Conservation (phyloP, 352 stramenopile genomes). For the Phytophthora sansomeana region DNA sequence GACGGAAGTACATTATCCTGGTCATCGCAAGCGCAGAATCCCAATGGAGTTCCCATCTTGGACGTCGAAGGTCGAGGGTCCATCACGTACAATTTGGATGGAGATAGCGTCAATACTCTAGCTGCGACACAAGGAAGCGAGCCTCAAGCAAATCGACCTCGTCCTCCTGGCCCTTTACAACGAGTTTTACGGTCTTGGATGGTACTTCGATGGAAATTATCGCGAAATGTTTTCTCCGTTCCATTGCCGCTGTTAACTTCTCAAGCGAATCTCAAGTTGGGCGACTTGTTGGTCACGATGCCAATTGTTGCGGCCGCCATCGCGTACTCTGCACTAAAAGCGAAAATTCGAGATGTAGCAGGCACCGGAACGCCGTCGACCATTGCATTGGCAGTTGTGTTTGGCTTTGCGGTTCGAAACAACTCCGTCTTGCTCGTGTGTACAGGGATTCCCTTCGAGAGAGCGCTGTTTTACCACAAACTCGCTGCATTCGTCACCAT, state of each 20-base stretch:
- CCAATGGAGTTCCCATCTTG: conserved; percentile 37
- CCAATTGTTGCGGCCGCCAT: conserved; percentile 20
- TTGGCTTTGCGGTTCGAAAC: conserved; percentile 61
- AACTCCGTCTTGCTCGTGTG: conserved; percentile 53
- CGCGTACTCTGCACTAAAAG: conserved; percentile 18
- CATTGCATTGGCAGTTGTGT: conserved; percentile 47
- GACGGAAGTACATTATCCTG: conserved; percentile 26
- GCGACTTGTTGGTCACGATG: conserved; percentile 47
- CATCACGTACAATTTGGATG: conserved; percentile 30
- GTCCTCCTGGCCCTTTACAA: conserved; percentile 31
- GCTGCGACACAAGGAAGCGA: conserved; percentile 24
- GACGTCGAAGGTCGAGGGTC: conserved; percentile 31
- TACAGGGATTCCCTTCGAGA: conserved; percentile 59
- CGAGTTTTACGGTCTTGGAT: conserved; percentile 41
- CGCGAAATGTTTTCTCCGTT: conserved; percentile 36
- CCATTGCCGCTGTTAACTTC: conserved; percentile 42
- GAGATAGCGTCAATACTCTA: conserved; percentile 29
- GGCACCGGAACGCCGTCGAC: conserved; percentile 31
- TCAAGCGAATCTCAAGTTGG: conserved; percentile 43
- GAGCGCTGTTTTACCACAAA: conserved; percentile 67
- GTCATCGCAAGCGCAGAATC: conserved; percentile 18
- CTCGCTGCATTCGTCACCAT: conserved; percentile 50
- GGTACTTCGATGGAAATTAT: conserved; percentile 44
- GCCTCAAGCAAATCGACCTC: conserved; percentile 7
- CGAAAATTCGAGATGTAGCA: conserved; percentile 23